Conservation (phyloP, 306 rosid species). For the Sphenostylis stenocarpa region DNA sequence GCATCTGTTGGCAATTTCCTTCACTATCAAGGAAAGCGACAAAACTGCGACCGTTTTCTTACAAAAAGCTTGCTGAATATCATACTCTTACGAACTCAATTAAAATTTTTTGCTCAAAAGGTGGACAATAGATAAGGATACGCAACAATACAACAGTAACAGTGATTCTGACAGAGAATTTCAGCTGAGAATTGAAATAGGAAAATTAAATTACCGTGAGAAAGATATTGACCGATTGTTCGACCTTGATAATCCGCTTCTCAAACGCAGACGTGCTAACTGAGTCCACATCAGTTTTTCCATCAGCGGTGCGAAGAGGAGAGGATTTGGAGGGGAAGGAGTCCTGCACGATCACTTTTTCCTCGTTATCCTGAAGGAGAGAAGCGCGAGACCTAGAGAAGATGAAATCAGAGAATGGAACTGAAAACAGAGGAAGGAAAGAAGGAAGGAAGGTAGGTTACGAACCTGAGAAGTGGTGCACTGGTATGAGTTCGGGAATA, state of each 20-base stretch:
- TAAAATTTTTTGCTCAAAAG: neutral
- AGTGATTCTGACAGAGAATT: neutral
- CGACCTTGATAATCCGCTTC: constrained; percentile 63
- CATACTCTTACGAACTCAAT: neutral
- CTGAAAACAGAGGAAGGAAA: neutral
- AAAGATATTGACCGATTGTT: constrained; percentile 74
- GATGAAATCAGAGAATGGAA: neutral
- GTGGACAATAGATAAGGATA: neutral
- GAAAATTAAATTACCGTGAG: constrained; percentile 63
- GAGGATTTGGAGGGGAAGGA: constrained; percentile 55
- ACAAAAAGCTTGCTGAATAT: neutral
- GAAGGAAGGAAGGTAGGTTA: neutral
- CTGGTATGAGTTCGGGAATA: neutral
- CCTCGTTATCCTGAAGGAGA: constrained; percentile 63
- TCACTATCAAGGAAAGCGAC: neutral
- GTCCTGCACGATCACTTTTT: constrained; percentile 57
- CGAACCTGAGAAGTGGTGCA: constrained; percentile 17
- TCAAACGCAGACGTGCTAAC: constrained; percentile 46
- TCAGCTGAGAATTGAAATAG: neutral
- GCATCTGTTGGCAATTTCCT: neutral
- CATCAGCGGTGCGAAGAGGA: constrained; percentile 34
- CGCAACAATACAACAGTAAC: neutral
- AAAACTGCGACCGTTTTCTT: neutral
- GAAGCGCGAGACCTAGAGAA: constrained; percentile 61
- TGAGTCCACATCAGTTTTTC: constrained; percentile 18